Percentiles rank a stretch among this genome's conserved stretches.
Evolutionary conservation across 176 grass and related monocot genomes (phyloP).

Genomic region (Elymus sibiricus): DNA sequence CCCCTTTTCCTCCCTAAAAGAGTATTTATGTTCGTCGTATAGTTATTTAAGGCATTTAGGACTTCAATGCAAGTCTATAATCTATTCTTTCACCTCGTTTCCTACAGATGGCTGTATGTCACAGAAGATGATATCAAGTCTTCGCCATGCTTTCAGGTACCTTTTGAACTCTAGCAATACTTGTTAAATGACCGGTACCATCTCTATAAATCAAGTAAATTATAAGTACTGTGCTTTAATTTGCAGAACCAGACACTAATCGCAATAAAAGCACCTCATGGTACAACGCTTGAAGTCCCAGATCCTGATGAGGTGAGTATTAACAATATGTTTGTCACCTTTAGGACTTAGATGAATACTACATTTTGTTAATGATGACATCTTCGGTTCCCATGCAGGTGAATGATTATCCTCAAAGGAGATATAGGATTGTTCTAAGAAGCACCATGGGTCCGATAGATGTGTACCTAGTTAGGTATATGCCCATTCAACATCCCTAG

Average conservation of each 20-base stretch:
- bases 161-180: slow-evolving; percentile 14
- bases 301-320: slow-evolving; percentile 74
- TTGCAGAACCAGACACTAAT: slow-evolving; percentile 87
- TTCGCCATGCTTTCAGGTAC: slow-evolving; percentile 83
- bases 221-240: background rate
- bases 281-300: slow-evolving; percentile 93
- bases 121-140: slow-evolving; percentile 89
- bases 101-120: slow-evolving; percentile 73
- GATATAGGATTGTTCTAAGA: slow-evolving; percentile 92
- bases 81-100: slow-evolving; percentile 9
- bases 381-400: slow-evolving; percentile 35
- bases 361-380: slow-evolving; percentile 3
- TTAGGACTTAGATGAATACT: background rate
- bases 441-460: slow-evolving; percentile 89
- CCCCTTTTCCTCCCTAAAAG: background rate
- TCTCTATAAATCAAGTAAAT: slow-evolving; percentile 9
- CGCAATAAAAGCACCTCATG: slow-evolving; percentile 90
- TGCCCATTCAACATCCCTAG: background rate
- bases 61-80: background rate
- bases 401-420: slow-evolving; percentile 74
- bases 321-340: slow-evolving; percentile 14
- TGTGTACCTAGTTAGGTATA: slow-evolving; percentile 88
- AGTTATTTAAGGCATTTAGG: background rate
- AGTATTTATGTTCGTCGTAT: slow-evolving; percentile 12
- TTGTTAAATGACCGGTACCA: background rate